Conservation (phyloP, 2,329 filamentous ascomycete species). For the Tolypocladium guangdongense region DNA sequence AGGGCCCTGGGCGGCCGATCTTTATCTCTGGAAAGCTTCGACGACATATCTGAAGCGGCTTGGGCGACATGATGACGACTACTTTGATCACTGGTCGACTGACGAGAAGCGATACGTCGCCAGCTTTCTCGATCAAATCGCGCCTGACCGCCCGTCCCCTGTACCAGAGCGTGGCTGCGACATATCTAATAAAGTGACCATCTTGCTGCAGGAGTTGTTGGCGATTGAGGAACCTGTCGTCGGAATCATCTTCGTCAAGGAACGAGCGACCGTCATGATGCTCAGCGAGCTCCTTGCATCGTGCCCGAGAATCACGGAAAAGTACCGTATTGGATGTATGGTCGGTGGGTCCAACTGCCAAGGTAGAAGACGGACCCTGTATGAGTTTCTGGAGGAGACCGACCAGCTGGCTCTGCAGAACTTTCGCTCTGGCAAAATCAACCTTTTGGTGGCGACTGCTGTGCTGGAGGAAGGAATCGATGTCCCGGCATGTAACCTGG, state of each 20-base stretch:
- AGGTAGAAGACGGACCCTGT: conserved; percentile 27
- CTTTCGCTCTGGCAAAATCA: conserved; percentile 44
- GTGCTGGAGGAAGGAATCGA: conserved; percentile 61
- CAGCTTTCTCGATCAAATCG: conserved; percentile 29
- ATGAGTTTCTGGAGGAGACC: conserved; percentile 20
- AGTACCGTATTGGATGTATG: conserved; percentile 41
- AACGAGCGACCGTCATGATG: conserved; percentile 49
- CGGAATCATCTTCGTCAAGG: conserved; percentile 58
- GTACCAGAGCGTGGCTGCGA: conserved; percentile 9
- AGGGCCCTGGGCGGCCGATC: conserved; percentile 58
- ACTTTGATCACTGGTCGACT: conserved; percentile 29
- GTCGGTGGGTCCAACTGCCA: conserved; percentile 38
- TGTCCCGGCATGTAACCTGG: conserved; percentile 51
- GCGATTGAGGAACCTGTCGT: conserved; percentile 29
- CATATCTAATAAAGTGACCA: conserved; percentile 46
- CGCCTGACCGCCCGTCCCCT: conserved; percentile 2
- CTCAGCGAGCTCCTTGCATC: conserved; percentile 45
- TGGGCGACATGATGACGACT: conserved; percentile 8
- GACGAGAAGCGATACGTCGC: conserved; percentile 47
- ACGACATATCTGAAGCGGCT: conserved; percentile 17
- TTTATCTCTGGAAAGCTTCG: conserved; percentile 46
- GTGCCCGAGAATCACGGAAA: conserved; percentile 34
- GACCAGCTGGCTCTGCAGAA: conserved; percentile 25
- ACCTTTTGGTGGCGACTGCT: conserved; percentile 50
- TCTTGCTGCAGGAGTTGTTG: conserved; percentile 42